Evolutionary conservation across 345 rosid genomes (phyloP), one percentile per base, ranked within the genome.

Genomic region (Eucalyptus curtisii): DNA sequence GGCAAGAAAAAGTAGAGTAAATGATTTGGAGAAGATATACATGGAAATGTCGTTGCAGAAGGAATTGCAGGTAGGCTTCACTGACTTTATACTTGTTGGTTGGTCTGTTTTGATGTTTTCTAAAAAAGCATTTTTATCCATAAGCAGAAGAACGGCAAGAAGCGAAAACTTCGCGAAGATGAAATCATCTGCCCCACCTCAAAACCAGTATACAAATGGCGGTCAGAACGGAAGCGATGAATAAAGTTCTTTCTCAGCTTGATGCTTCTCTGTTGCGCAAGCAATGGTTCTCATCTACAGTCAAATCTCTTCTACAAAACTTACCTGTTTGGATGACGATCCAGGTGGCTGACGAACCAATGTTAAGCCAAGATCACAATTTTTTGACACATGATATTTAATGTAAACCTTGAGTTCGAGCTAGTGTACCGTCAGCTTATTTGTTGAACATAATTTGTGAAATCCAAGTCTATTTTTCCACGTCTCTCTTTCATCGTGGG

Each of bases 121-220:
- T 25, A 52, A 27, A 37, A 7, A 80, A 57, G 14, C 19, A 13
- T 50, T 27, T 27, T 50, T 42, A 25, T 76, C 59, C 27, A 30
- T 88, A 45, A 76, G 52, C 94, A 97, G 98, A 97, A 97, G 93
- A 94, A 93, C 86, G 99, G 99, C 52, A 91, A 91, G 88, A 95
- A 95, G 90, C 95, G 97, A 31, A 96, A 95, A 91, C 93, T 95
- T 37, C 95, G 92, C 9, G 99, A 96, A 37, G 98, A 96, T 7
- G 99, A 97, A 93, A 90, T 95, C 25, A 90, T 88, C 86, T 82
- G 86, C 89, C 99, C 97, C 79, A 93, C 95, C 76, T 91, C 95
- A 55, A 95, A 89, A 85, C 92, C 98, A 4, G 96, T 97, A 13
- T 96, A 94, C 93, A 94, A 95, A 91, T 96, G 99, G 99, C 89